A percentile compares a stretch with the other conserved stretches of the same genome.
phyloP scores from a whole-genome alignment of 2,329 filamentous ascomycete genomes.

The Penicillium sp. region DNA sequence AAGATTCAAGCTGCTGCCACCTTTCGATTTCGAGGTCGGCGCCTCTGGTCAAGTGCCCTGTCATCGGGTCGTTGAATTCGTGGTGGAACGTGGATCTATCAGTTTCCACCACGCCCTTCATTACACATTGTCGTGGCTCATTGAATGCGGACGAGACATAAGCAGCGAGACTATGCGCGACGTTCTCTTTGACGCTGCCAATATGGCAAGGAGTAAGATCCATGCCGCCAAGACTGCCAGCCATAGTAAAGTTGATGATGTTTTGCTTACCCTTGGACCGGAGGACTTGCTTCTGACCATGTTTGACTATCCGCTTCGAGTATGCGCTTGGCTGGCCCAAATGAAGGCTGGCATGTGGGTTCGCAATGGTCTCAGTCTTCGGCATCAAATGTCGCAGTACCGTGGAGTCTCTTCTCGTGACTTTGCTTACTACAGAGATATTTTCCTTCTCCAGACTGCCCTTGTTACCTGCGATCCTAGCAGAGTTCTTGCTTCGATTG shows the following conservation, averaged over 20 bases:
- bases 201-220: slow-evolving; percentile 42
- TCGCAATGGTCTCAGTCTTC: slow-evolving; percentile 89
- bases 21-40: slow-evolving; percentile 73
- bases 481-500: slow-evolving; percentile 79
- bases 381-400: slow-evolving; percentile 93
- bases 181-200: slow-evolving; percentile 68
- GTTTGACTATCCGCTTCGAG: slow-evolving; percentile 89
- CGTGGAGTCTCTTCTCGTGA: slow-evolving; percentile 85
- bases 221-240: slow-evolving; percentile 62
- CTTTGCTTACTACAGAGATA: slow-evolving; percentile 89
- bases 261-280: slow-evolving; percentile 45
- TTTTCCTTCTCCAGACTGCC: slow-evolving; percentile 89
- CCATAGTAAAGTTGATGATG: slow-evolving; percentile 58
- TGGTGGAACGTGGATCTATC: slow-evolving; percentile 84
- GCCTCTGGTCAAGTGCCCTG: slow-evolving; percentile 45
- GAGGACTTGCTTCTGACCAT: slow-evolving; percentile 82
- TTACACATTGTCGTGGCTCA: slow-evolving; percentile 92
- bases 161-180: slow-evolving; percentile 63
- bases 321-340: slow-evolving; percentile 94
- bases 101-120: slow-evolving; percentile 97
- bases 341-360: slow-evolving; percentile 99
- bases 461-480: slow-evolving; percentile 81
- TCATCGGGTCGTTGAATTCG: slow-evolving; percentile 77
- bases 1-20: slow-evolving; percentile 71
- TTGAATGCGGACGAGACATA: slow-evolving; percentile 82